Evolutionary conservation across 495 filamentous ascomycete genomes (phyloP).

Genomic region (Cladorrhinum samala): DNA sequence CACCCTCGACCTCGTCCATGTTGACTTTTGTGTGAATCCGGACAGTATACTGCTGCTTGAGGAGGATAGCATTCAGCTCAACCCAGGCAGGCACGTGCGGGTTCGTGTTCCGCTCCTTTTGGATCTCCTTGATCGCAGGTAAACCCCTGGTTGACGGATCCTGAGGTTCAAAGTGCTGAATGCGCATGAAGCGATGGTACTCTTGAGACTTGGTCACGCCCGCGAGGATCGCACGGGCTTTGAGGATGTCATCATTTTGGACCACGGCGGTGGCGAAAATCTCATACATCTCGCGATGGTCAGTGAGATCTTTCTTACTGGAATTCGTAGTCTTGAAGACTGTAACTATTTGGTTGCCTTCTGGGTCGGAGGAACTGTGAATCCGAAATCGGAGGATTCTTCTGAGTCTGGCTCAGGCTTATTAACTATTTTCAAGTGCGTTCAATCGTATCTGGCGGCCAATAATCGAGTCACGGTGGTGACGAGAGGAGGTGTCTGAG

Average conservation of each 20-base stretch:
- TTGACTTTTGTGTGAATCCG: constrained; percentile 35
- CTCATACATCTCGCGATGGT: constrained; percentile 38
- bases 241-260: constrained; percentile 24
- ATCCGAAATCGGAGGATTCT: too few relatives aligned
- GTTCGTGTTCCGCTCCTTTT: constrained; percentile 23
- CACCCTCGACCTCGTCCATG: constrained; percentile 23
- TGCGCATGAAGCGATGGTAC: constrained; percentile 27
- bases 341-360: too few relatives aligned
- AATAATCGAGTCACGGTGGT: too few relatives aligned
- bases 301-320: too few relatives aligned
- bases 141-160: constrained; percentile 15
- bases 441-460: too few relatives aligned
- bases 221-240: constrained; percentile 32
- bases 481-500: too few relatives aligned
- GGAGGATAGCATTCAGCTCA: constrained; percentile 36
- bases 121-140: constrained; percentile 26
- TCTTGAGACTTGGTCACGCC: constrained; percentile 37
- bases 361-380: too few relatives aligned
- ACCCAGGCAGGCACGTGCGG: constrained; percentile 25
- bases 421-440: too few relatives aligned
- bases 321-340: too few relatives aligned
- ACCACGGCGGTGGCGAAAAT: constrained; percentile 38
- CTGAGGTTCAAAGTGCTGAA: constrained; percentile 31
- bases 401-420: too few relatives aligned
- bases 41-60: constrained; percentile 35